A percentile compares a stretch with the other conserved stretches of the same genome.
phyloP scores from a whole-genome alignment of 495 filamentous ascomycete species.

The Neurospora pannonica region DNA sequence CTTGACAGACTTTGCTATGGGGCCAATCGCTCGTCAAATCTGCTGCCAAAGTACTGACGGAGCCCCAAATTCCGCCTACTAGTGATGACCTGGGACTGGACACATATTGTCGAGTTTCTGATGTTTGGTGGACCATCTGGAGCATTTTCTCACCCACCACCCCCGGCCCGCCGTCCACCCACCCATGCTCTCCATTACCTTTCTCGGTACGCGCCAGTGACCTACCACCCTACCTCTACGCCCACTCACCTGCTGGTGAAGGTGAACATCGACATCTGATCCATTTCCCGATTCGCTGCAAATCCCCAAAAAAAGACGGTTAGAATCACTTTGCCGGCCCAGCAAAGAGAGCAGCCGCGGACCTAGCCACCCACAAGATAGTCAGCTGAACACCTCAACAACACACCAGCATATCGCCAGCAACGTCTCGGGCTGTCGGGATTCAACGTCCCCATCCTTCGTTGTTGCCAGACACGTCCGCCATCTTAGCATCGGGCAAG shows the following conservation, averaged over 20 bases:
- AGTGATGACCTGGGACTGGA: background rate
- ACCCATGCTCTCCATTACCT: background rate
- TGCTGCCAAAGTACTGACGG: background rate
- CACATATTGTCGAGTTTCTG: background rate
- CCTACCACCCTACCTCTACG: background rate
- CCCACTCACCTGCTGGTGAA: background rate
- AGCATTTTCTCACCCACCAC: background rate
- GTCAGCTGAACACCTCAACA: background rate
- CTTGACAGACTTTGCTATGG: background rate
- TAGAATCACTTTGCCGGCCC: background rate
- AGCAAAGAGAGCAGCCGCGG: background rate
- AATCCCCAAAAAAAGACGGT: background rate
- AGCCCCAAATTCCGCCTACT: background rate
- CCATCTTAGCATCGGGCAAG: conserved; percentile 1
- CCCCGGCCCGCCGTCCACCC: background rate
- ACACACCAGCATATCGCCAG: background rate
- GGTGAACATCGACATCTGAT: background rate
- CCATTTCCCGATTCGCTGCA: background rate
- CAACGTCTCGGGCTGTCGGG: background rate
- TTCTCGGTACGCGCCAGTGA: background rate
- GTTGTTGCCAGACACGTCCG: background rate
- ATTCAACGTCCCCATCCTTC: background rate
- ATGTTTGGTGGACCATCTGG: background rate
- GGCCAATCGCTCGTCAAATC: background rate
- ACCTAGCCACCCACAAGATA: background rate